Conservation (phyloP, 2,329 filamentous ascomycete species). For the Aspergillus quadrilineatus region DNA sequence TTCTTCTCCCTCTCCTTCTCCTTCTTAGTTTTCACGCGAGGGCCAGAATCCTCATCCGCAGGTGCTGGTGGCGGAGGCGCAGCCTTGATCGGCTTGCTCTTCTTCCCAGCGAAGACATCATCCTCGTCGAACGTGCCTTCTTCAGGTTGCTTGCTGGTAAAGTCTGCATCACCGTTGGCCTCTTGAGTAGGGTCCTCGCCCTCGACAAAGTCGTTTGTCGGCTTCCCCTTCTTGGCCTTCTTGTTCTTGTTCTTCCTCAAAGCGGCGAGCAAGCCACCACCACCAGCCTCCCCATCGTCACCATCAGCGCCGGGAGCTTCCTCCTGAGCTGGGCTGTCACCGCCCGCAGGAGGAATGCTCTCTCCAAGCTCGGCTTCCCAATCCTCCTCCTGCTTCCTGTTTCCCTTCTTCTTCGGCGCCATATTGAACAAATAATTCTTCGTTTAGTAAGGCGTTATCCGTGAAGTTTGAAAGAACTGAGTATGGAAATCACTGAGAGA, state of each 20-base stretch:
- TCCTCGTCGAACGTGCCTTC: constrained; percentile 82
- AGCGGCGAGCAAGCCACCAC: constrained; percentile 73
- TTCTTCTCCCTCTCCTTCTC: constrained; percentile 99
- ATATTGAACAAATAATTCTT: constrained; percentile 50
- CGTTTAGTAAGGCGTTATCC: neutral
- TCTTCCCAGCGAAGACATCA: constrained; percentile 77
- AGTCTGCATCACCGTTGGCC: constrained; percentile 41
- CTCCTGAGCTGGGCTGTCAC: constrained; percentile 44
- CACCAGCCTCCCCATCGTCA: constrained; percentile 57
- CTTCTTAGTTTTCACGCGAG: constrained; percentile 86
- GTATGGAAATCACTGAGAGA: neutral
- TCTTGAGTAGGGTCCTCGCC: constrained; percentile 59
- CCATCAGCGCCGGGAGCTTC: constrained; percentile 51
- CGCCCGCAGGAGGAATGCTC: constrained; percentile 53
- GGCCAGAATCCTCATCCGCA: constrained; percentile 55
- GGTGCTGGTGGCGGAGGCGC: constrained; percentile 45
- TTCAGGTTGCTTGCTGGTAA: constrained; percentile 68
- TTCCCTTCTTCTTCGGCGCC: constrained; percentile 94
- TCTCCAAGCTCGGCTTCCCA: constrained; percentile 95
- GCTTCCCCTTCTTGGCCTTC: constrained; percentile 85
- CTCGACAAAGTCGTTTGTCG: constrained; percentile 69
- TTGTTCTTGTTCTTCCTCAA: constrained; percentile 80
- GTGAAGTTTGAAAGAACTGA: neutral
- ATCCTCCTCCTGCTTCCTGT: constrained; percentile 81
- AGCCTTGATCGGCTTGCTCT: constrained; percentile 49